Base-by-base conservation (phyloP, 306 rosid genomes). In the Acmispon strigosus region DNA sequence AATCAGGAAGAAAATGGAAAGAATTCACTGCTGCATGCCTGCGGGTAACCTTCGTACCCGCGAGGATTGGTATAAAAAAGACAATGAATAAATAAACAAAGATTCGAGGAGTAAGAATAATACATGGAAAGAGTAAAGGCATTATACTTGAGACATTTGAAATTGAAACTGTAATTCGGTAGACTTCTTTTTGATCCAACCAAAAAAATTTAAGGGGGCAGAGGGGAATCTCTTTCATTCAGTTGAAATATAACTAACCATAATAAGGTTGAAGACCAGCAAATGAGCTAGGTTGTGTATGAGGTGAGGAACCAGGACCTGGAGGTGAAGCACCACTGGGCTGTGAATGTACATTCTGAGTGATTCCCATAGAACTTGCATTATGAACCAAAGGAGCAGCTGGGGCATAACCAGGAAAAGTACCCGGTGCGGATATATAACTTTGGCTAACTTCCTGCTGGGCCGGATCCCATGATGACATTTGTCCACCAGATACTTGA, bases 401-500 rank as follows among this genome's bases (percentile, higher is more conserved):
- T 0, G 85, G 49, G 18, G 78, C 55, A 74, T 87, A 90, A 69
- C 83, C 81, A 8, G 88, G 88, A 73, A 63, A 85, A 43, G 87
- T 60, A 49, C 85, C 71, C 3, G 92, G 86, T 66, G 60, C 83
- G 0, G 92, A 69, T 6, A 63, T 81, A 70, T 80, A 89, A 41
- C 81, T 78, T 3, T 78, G 80, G 49, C 77, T 65, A 48, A 82
- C 87, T 0, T 83, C 86, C 67, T 84, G 90, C 84, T 64, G 41
- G 69, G 57, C 50, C 37, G 88, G 87, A 79, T 91, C 91, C 97
- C 97, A 91, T 56, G 87, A 49, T 16, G 93, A 80, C 37, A 71
- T 62, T 81, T 78, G 97, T 63, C 91, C 91, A 1, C 81, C 78
- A 3, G 92, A 82, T 59, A 78, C 77, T 78, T 83, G 88, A 79